Evolutionary conservation across 257 asterid genomes (phyloP), one percentile per base, ranked within the genome.

Genomic region (Cinchona pubescens): DNA sequence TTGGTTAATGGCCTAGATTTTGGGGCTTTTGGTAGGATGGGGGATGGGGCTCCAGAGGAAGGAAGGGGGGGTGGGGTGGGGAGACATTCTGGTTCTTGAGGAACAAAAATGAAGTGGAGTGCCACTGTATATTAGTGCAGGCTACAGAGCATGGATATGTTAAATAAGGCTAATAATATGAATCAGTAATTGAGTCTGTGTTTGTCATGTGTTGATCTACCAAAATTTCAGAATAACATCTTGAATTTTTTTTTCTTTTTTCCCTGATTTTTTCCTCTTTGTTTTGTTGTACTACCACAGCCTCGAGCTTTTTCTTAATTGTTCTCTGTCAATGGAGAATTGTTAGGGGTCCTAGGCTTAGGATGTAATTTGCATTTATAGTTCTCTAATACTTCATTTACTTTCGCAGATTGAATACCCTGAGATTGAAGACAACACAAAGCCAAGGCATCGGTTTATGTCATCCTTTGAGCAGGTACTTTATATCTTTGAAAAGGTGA

Each of bases 401-500:
- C 19, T 76, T 77, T 67, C 75, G 79, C 90, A 92, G 99, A 95
- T 95, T 83, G 99, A 95, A 83, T 95, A 95, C 81, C 99, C 98
- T 34, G 99, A 95, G 82, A 95, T 95, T 78, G 99, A 95, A 82
- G 98, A 92, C 86, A 92, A 87, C 82, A 83, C 94, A 21, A 95
- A 91, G 86, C 99, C 99, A 35, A 89, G 99, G 84, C 99, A 95
- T 79, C 88, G 99, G 40, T 95, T 95, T 79, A 95, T 95, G 99
- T 95, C 99, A 68, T 91, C 99, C 48, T 95, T 88, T 80, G 99
- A 95, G 87, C 98, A 94, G 98, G 98, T 94, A 72, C 15, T 49
- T 70, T 48, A 59, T 14, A 16, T 72, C 67, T 71, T 67, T 75
- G 45, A 29, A 58, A 55, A 69, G 55, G 68, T 30, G 48, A 62